Conservation (phyloP, 495 filamentous ascomycete species). For the Mytilinidion resinicola region DNA sequence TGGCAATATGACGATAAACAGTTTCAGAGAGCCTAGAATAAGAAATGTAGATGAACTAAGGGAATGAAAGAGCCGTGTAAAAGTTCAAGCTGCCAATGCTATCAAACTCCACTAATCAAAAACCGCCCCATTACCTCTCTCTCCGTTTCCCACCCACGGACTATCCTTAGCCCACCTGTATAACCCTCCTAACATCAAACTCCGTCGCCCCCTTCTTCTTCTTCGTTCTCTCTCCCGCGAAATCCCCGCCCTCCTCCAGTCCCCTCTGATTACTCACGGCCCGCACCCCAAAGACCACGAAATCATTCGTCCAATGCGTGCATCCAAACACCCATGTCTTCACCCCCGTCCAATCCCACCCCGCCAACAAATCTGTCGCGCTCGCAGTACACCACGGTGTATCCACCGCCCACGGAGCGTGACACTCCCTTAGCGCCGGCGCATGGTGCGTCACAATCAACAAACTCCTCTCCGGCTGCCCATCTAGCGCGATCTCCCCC, state of each 20-base stretch:
- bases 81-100: too few relatives aligned
- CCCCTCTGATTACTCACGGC: slow-evolving; percentile 52
- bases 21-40: too few relatives aligned
- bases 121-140: too few relatives aligned
- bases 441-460: slow-evolving; percentile 53
- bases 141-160: neutral
- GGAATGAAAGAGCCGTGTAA: too few relatives aligned
- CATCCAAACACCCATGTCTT: slow-evolving; percentile 51
- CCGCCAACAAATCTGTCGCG: slow-evolving; percentile 44
- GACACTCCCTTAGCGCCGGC: slow-evolving; percentile 40
- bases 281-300: slow-evolving; percentile 35
- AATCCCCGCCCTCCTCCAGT: slow-evolving; percentile 18
- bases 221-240: slow-evolving; percentile 1
- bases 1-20: too few relatives aligned
- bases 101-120: too few relatives aligned
- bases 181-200: slow-evolving; percentile 12
- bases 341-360: slow-evolving; percentile 26
- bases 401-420: slow-evolving; percentile 39
- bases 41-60: too few relatives aligned
- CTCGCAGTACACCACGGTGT: slow-evolving; percentile 45
- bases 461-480: slow-evolving; percentile 31
- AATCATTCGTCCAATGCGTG: slow-evolving; percentile 46
- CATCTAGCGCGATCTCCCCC: slow-evolving; percentile 18
- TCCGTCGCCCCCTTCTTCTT: slow-evolving; percentile 2
- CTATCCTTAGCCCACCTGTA: slow-evolving; percentile 1